Base-by-base conservation (phyloP, 495 filamentous ascomycete species). In the Staphylotrichum tortipilum region DNA sequence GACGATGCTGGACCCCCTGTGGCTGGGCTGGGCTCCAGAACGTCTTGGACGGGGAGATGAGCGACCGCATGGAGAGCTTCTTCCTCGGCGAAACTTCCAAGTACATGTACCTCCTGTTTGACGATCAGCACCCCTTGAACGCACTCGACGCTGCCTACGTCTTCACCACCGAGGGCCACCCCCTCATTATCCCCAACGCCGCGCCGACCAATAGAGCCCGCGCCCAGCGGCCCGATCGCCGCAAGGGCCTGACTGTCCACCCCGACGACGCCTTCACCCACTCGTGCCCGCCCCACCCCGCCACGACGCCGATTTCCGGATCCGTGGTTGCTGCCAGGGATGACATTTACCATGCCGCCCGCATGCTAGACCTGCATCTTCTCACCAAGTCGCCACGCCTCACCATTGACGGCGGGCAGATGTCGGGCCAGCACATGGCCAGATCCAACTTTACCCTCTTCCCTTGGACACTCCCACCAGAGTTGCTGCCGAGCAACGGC, bases 1-100 rank as follows among this genome's bases (percentile, higher is more conserved):
- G 87, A 37, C 78, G 94, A 35, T 98, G 92, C 65, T 94, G 88
- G 87, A 89, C 89, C 2, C 79, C 80, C 44, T 98, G 92, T 60
- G 92, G 92, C 43, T 97, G 89, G 89, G 86, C 92, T 5, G 91
- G 91, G 0, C 74, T 98, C n/a, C 85, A 94, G 57, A 87, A 97
- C 67, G 92, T 98, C 9, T 73, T 84, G 26, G 89, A 78, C 35
- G 94, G 91, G 0, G 86, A 96, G 64, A 82, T 85, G 61, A 90
- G 78, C 59, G 92, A 98, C 61, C 84, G 92, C 15, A 98, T 98
- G 92, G 92, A 98, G 70, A 97, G 92, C 66, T 98, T 98, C 72
- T 97, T 95, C 64, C 74, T 97, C 2, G 89, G 94, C 3, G 92
- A 98, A 67, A 98, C 92, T 0, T 82, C 86, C 46, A 95, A 96